Base-by-base conservation (phyloP, 1,139 yeast species). In the Sugiyamaella castrensis region DNA sequence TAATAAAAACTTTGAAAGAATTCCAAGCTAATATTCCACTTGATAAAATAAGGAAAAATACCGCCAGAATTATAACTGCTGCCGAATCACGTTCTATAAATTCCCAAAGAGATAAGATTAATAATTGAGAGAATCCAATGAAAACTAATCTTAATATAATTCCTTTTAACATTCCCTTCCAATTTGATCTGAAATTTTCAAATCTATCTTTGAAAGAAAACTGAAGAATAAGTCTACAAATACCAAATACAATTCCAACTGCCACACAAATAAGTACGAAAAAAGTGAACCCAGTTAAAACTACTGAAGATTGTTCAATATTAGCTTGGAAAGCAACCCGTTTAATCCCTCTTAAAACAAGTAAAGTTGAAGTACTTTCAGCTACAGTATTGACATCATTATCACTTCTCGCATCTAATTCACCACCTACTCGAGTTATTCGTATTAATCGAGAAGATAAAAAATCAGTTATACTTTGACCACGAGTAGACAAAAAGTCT, bases 21-120 rank as follows among this genome's bases (percentile, higher is more conserved):
- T 95, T 96, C 72, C 84, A 91, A 26, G 73, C 69, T 60, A 91
- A 69, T 47, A 92, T 73, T 1, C 77, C 80, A 24, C 80, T 59
- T 9, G 82, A 68, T 35, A 85, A 71, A 5, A 79, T 60, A 27
- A 89, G 71, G 57, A 88, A 73, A 59, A 87, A 80, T 2, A 81
- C 83, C 0, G 97, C 96, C 57, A 87, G 77, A 2, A 87, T 87
- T 41, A 89, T 75, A 27, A 85, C 80, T 24, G 96, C 98, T 0
- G 88, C 82, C 2, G 97, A 88, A 65, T 91, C 97, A 53, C 82
- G 76, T 57, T 78, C 79, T 9, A 91, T 81, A 56, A 92, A 83
- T 70, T 92, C 94, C 98, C 98, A 92, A 56, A 91, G 71, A 56
- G 94, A 82, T 60, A 92, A 72, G 16, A 91, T 75, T 30, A 84